Evolutionary conservation across 2,329 filamentous ascomycete species (phyloP), one percentile per base, ranked within the genome.

Genomic region (Grosmannia clavigera): DNA sequence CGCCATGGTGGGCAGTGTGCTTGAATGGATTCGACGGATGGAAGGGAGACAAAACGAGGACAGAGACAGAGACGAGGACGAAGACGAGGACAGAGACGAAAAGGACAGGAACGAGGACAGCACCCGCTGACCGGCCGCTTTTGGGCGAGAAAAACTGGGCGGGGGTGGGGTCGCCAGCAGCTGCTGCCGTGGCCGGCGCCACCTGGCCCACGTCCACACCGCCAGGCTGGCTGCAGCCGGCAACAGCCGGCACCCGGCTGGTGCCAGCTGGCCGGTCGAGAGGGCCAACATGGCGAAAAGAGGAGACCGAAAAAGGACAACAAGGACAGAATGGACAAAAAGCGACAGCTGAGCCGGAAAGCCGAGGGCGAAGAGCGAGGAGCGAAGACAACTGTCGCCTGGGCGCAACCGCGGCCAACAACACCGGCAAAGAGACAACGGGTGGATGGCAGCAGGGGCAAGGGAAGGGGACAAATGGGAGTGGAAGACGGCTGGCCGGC

Each of bases 1-100:
- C 65, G 83, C 75, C 79, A 87, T 85, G 61, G 35, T 60, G 65
- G 64, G 48, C 52, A 57, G n/a, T 2, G 14, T 10, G 31, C 6
- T 11, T 12, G 29, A 12, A 31, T 38, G 59, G 40, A 58, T 50
- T 57, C 31, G 25, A 58, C 22, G 27, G 43, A 53, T 38, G 29
- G 12, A 22, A 33, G 31, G 40, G 48, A 57, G 52, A 55, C 25
- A 43, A 22, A 22, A 22, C 22, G 22, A 22, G 22, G 22, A 22
- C 22, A 22, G 22, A 22, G 22, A 22, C 22, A 22, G 22, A 22
- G 22, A 22, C 31, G 38, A 25, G 2, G 51, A 3, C 7, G 14
- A 38, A 33, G 22, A 55, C 10, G 19, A 50, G 31, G 52, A 11
- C 33, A 14, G 38, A 43, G 40, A 31, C 25, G 4, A 11, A 12